phyloP scores from a whole-genome alignment of 1,284 basidiomycete genomes.

The Golubevia sp. region DNA sequence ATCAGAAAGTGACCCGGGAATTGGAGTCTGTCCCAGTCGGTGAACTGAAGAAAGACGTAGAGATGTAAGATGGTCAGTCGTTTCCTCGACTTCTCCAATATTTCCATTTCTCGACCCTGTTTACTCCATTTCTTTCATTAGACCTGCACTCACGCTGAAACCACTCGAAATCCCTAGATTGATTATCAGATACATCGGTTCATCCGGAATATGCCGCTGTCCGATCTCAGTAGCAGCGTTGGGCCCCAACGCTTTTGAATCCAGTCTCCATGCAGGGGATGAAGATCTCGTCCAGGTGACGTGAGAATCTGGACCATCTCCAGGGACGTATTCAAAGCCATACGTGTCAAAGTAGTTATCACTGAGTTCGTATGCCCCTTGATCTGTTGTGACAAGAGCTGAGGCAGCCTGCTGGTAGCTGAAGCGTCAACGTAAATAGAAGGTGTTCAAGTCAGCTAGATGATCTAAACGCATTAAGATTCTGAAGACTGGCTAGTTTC shows the following conservation, averaged over 20 bases:
- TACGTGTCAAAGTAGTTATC: slow-evolving; percentile 63
- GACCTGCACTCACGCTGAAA: slow-evolving; percentile 39
- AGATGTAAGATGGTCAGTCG: slow-evolving; percentile 20
- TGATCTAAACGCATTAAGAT: too few relatives aligned
- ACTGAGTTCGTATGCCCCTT: slow-evolving; percentile 30
- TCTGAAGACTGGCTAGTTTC: too few relatives aligned
- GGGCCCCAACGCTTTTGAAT: slow-evolving; percentile 73
- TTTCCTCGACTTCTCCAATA: slow-evolving; percentile 20
- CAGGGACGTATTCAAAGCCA: slow-evolving; percentile 67
- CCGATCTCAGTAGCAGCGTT: slow-evolving; percentile 73
- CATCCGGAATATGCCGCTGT: slow-evolving; percentile 73
- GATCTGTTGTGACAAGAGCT: slow-evolving; percentile 27
- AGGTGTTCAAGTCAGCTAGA: too few relatives aligned
- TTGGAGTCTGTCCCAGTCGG: slow-evolving; percentile 15
- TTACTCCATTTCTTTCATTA: too few relatives aligned
- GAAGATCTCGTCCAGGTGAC: slow-evolving; percentile 15
- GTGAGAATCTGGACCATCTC: slow-evolving; percentile 5
- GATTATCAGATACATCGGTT: slow-evolving; percentile 64
- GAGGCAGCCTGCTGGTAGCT: slow-evolving; percentile 45
- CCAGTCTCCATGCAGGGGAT: slow-evolving; percentile 74
- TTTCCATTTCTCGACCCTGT: too few relatives aligned
- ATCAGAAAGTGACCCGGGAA: slow-evolving; percentile 21
- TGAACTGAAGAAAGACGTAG: slow-evolving; percentile 23
- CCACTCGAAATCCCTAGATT: slow-evolving; percentile 28
- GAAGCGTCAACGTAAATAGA: too few relatives aligned